Conservation (phyloP, 2,329 filamentous ascomycete genomes). For the Sporothrix dimorphospora region DNA sequence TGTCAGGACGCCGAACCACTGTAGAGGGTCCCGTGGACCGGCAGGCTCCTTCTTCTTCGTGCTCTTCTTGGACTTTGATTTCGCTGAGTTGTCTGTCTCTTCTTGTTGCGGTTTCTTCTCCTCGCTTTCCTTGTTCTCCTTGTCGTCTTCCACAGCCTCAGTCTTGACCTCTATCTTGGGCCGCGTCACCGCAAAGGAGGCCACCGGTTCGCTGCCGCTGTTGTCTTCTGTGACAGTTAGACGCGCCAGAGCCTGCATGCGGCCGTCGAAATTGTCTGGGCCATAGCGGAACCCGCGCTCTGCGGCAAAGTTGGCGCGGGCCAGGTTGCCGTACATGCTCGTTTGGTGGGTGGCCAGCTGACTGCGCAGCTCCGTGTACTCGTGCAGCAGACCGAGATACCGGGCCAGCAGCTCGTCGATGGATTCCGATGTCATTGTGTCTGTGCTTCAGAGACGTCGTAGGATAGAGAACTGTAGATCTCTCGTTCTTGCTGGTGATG, state of each 20-base stretch:
- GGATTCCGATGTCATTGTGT: slow-evolving; percentile 40
- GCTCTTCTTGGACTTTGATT: slow-evolving; percentile 24
- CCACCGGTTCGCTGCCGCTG: background rate
- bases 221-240: slow-evolving; percentile 41
- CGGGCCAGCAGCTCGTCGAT: slow-evolving; percentile 67
- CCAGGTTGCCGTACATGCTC: slow-evolving; percentile 61
- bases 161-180: background rate
- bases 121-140: background rate
- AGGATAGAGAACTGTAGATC: background rate
- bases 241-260: slow-evolving; percentile 65
- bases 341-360: slow-evolving; percentile 59
- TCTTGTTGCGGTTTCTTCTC: slow-evolving; percentile 25
- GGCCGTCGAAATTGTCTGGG: slow-evolving; percentile 70
- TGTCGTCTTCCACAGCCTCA: background rate
- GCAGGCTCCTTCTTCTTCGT: slow-evolving; percentile 20
- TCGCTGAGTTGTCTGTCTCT: background rate
- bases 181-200: slow-evolving; percentile 29
- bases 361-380: slow-evolving; percentile 64
- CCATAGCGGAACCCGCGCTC: slow-evolving; percentile 67
- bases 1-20: slow-evolving; percentile 60
- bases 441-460: background rate
- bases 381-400: slow-evolving; percentile 68
- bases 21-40: slow-evolving; percentile 55
- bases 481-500: background rate
- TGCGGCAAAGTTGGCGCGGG: slow-evolving; percentile 76